Evolutionary conservation across 768 basidiomycete species (phyloP), one percentile per base, ranked within the genome.

Genomic region (Panaeolus cyanescens): DNA sequence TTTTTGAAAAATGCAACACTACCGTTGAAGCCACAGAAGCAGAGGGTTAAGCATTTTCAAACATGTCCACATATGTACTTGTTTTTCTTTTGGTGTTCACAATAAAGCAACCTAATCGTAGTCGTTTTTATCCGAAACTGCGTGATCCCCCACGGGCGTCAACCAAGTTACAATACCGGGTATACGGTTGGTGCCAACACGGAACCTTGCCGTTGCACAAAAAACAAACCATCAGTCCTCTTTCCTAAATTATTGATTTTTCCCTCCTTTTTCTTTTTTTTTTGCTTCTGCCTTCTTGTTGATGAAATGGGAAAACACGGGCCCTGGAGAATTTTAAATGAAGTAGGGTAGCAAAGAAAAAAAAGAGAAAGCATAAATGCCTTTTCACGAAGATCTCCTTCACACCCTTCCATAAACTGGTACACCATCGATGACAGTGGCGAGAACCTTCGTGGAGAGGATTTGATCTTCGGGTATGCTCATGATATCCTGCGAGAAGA

Each of bases 401-500:
- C 55, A 76, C 32, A 76, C 62, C 32, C 56, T 64, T 39, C 81
- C 81, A 62, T 77, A 83, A 56, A 82, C 78, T 22, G 71, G 63
- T 61, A 73, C 64, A 30, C 95, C 95, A 67, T 95, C 94, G 6
- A 97, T 85, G 57, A 89, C 86, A 28, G 94, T 96, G 5, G 87
- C 84, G 19, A 85, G 71, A 37, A 93, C 91, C 63, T 82, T 80
- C 5, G 92, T 90, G 19, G 77, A 68, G 30, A 95, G 79, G 32
- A 97, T 87, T 50, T 86, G 77, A 50, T 78, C 66, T 2, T 72
- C 71, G 2, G 85, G 79, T 12, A 94, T 73, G 13, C 75, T 75
- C 89, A 96, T 90, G 64, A 96, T 89, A 71, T 97, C 88, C 62
- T 85, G 85, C 5, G 91, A 90, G 61, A 95, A 80, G 15, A 97